These are phyloP conservation scores for Entonaema liquescens DNA, from an alignment of 495 filamentous ascomycete genomes.

Conservation along the genomic window DNA sequence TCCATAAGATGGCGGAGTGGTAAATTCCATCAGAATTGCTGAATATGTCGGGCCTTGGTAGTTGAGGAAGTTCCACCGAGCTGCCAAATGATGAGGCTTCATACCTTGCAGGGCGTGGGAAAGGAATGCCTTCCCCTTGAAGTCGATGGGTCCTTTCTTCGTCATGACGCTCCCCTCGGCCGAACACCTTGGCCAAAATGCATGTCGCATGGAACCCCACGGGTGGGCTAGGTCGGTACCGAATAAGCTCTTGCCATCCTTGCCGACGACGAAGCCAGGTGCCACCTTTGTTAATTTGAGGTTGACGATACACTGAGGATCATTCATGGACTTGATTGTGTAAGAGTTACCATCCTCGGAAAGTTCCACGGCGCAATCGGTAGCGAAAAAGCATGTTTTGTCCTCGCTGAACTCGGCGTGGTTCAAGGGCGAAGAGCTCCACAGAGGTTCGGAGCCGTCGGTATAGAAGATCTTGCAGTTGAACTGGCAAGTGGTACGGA, in stretches of 20 bases:
- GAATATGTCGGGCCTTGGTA: slow-evolving; percentile 89
- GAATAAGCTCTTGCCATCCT: slow-evolving; percentile 83
- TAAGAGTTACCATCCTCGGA: slow-evolving; percentile 84
- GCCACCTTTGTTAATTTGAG: slow-evolving; percentile 76
- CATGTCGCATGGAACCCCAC: slow-evolving; percentile 91
- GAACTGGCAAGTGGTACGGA: slow-evolving; percentile 90
- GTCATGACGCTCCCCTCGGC: slow-evolving; percentile 86
- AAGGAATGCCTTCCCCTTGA: slow-evolving; percentile 80
- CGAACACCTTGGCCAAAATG: slow-evolving; percentile 88
- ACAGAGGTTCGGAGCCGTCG: slow-evolving; percentile 71
- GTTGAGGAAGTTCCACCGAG: slow-evolving; percentile 91
- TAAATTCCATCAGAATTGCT: slow-evolving; percentile 94
- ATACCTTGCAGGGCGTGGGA: slow-evolving; percentile 91
- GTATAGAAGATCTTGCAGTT: slow-evolving; percentile 89
- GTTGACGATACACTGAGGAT: slow-evolving; percentile 80
- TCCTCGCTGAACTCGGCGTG: slow-evolving; percentile 86
- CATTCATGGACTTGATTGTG: slow-evolving; percentile 84
- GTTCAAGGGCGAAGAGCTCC: slow-evolving; percentile 78
- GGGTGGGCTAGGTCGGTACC: slow-evolving; percentile 85
- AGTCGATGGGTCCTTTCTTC: slow-evolving; percentile 81
- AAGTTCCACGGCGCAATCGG: slow-evolving; percentile 80
- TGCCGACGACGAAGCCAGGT: slow-evolving; percentile 87
- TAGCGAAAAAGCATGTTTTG: slow-evolving; percentile 82
- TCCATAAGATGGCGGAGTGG: slow-evolving; percentile 93
- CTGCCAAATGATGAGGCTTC: slow-evolving; percentile 97